Evolutionary conservation across 225 moss, liverwort and hornwort species (phyloP), one percentile per base, ranked within the genome.

Genomic region (Climacium dendroides): DNA sequence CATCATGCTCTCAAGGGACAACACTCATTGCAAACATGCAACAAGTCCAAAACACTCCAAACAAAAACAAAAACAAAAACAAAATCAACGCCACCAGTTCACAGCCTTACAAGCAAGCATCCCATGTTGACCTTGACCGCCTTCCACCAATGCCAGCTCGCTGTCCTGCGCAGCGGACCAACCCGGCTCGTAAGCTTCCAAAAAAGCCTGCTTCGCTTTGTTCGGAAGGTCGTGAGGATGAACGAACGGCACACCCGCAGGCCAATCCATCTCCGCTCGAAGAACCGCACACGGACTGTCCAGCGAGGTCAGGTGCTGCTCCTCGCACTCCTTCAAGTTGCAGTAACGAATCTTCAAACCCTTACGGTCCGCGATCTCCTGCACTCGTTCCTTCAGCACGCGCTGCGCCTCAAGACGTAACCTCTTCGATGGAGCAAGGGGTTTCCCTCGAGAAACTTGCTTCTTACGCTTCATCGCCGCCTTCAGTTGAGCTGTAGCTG

Each of bases 151-250:
- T 20, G 91, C 94, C 82, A 99, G 83, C 92, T 99, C 97, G 84
- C 95, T 94, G 85, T 95, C 95, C 90, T 99, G 98, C 39, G 97
- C 96, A 78, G 96, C 98, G 83, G 98, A 97, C 98, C 98, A 99
- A 87, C 98, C 98, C 62, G 98, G 98, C 84, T 99, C 98, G 88
- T 99, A 99, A 30, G 98, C 97, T 90, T 99, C 98, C 93, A 99
- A 90, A 83, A 99, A 99, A 7, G 98, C 98, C 90, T 99, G 92
- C 90, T 99, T 99, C 72, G 98, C 98, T 90, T 97, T 99, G 86
- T 99, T 99, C 60, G 98, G 98, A 84, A 99, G 93, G 87, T 99
- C 98, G 88, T 99, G 98, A 19, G 98, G 98, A 88, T 99, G 98
- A 61, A 99, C 98, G 90, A 99, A 99, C 6, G 98, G 98, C 35